Evolutionary conservation across 2,329 filamentous ascomycete genomes (phyloP), one percentile per base, ranked within the genome.

Genomic region (Phyllosticta paracitricarpa): DNA sequence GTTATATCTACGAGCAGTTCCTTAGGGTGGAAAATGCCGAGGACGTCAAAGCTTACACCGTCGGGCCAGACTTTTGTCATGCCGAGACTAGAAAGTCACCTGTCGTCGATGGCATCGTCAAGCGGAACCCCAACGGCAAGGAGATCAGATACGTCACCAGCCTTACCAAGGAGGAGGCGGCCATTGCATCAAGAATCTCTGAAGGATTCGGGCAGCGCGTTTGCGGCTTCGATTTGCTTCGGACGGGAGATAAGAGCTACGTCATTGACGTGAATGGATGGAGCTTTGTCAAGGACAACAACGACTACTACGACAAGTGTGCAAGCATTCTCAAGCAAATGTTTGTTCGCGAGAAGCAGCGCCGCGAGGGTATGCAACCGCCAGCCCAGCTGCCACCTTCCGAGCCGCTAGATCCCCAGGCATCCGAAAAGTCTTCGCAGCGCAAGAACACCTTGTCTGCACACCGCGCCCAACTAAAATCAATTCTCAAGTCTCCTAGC

Each of bases 241-340:
- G 95, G 28, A 91, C 92, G 12, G 87, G 85, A 57, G 90, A 91
- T 17, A 90, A 90, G 73, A 97, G 93, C 72, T 99, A 91, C 75
- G 94, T 99, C 56, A 99, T 99, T 66, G 94, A 99, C 69, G 94
- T 99, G 68, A 99, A 99, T 73, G 94, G 94, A 12, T 99, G 95
- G 95, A 97, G 93, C 71, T 99, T 99, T 69, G 94, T 99, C 73
- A 99, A 99, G 73, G 95, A 99, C 73, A 99, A 99, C 69, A 93
- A 97, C 64, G 92, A 96, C 63, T 99, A 99, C 74, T 99, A 99
- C 72, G 89, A 97, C 69, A 90, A 91, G 69, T 94, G 88, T 67
- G 86, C 94, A 24, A 86, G 81, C 63, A 96, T 97, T 56, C 78
- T 99, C 58, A 89, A 87, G 70, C 87, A 94, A 6, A 89, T 95